Base-by-base conservation (phyloP, 352 stramenopile genomes). In the Elongisporangium undulatum region DNA sequence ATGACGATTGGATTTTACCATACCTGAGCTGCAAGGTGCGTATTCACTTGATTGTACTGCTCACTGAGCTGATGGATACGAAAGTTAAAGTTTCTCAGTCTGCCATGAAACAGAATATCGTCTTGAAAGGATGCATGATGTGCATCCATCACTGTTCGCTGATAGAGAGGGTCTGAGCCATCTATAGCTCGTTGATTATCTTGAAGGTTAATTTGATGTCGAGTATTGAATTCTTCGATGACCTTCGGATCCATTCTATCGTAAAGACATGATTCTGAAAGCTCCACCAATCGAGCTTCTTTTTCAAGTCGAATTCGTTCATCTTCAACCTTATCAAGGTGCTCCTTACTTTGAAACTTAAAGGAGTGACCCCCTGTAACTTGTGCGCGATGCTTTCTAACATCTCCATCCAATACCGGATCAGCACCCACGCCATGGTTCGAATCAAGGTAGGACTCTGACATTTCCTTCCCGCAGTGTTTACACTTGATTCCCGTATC, bases 231-330 rank as follows among this genome's bases (percentile, higher is more conserved):
- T 0, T 83, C 75, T 5, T 87, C 82, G 15, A 94, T 94, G 0
- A 68, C 70, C 59, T 89, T 87, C 0, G 79, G 79, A 17, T 77
- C 72, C 23, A 71, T 60, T 1, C 78, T 64, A 53, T 92, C 82
- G 49, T 94, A 94, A 12, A 89, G 53, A 19, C 84, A 56, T 0
- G 63, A 57, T 23, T 94, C 84, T 0, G 58, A 51, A 16, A 87
- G 53, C 17, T 89, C 74, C 10, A 91, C 65, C n/a, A 67, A 41
- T 3, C 82, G 63, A 0, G 70, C 70, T 57, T 94, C 84, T 57
- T 94, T 94, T 38, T 94, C 84, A 9, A 90, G 58, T 0, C 84
- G 72, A 58, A 90, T 7, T 1, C 84, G 70, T 53, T 94, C 84
- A 17, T 70, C 62, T 45, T 94, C 82, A 15, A 94, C 68, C 4